A percentile compares a stretch with the other conserved stretches of the same genome.
Evolutionary conservation across 345 rosid genomes (phyloP).

Genomic region (Syzygium jambos): DNA sequence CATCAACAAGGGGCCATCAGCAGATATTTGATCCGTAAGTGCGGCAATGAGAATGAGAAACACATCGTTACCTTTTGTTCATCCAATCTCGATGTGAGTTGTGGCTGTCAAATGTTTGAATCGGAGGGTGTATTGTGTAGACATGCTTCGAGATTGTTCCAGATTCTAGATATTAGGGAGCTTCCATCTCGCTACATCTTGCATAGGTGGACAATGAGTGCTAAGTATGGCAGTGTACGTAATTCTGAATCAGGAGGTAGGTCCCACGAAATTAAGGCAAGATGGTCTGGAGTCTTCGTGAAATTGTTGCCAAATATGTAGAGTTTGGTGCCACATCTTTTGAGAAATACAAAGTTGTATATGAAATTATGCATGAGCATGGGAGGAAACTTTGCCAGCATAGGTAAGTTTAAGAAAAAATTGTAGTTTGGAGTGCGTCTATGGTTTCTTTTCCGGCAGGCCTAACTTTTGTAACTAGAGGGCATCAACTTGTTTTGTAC

Average conservation of each 20-base stretch:
- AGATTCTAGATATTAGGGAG: slow-evolving; percentile 29
- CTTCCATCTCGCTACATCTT: too few relatives aligned
- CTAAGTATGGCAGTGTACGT: slow-evolving; percentile 20
- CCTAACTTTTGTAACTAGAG: not conserved
- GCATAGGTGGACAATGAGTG: slow-evolving; percentile 21
- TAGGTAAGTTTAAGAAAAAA: not conserved
- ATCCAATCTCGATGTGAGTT: slow-evolving; percentile 46
- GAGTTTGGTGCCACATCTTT: too few relatives aligned
- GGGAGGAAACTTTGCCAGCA: not conserved
- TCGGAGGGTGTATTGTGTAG: slow-evolving; percentile 78
- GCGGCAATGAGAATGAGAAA: slow-evolving; percentile 64
- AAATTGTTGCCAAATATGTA: too few relatives aligned
- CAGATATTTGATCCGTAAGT: slow-evolving; percentile 50
- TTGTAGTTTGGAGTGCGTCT: not conserved
- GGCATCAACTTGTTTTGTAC: not conserved
- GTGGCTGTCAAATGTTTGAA: slow-evolving; percentile 90
- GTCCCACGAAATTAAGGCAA: too few relatives aligned
- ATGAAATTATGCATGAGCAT: too few relatives aligned
- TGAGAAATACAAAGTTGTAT: too few relatives aligned
- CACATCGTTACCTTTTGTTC: slow-evolving; percentile 43
- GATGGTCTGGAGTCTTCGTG: too few relatives aligned
- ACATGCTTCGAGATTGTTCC: slow-evolving; percentile 65
- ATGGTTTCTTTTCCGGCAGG: not conserved
- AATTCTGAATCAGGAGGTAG: too few relatives aligned
- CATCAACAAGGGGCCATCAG: slow-evolving; percentile 56